phyloP scores from a whole-genome alignment of 2,329 filamentous ascomycete genomes.

The Pestalotiopsis sp. region DNA sequence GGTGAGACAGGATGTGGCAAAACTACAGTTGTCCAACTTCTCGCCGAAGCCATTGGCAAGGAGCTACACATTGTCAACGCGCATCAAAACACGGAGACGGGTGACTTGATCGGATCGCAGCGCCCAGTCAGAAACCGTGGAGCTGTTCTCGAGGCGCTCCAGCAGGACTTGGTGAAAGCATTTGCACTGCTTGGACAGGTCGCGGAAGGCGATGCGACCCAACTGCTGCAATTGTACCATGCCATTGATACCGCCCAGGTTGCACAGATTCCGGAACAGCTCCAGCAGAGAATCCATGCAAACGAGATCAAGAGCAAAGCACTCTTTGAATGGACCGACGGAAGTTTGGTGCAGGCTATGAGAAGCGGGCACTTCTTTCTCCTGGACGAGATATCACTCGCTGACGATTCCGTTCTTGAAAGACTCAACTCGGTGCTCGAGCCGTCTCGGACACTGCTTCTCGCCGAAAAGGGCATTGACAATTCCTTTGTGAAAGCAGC shows the following conservation, averaged over 20 bases:
- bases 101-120: constrained; percentile 95
- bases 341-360: constrained; percentile 93
- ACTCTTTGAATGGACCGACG: constrained; percentile 95
- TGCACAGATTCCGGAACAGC: constrained; percentile 47
- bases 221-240: constrained; percentile 63
- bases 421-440: constrained; percentile 96
- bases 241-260: constrained; percentile 46
- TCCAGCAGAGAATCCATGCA: constrained; percentile 48
- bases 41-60: constrained; percentile 78
- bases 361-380: constrained; percentile 87
- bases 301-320: constrained; percentile 71
- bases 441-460: constrained; percentile 78
- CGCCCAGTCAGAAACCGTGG: constrained; percentile 85
- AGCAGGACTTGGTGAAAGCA: constrained; percentile 57
- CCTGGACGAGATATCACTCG: constrained; percentile 95
- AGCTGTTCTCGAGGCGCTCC: constrained; percentile 68
- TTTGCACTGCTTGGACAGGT: constrained; percentile 44
- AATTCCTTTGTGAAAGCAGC: constrained; percentile 78
- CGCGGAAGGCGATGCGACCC: constrained; percentile 48
- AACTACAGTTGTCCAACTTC: constrained; percentile 91
- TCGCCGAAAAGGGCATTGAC: constrained; percentile 90
- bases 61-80: constrained; percentile 90
- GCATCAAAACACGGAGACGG: constrained; percentile 97
- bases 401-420: constrained; percentile 96
- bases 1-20: constrained; percentile 98